These are phyloP conservation scores for Diaporthe helianthi DNA, from an alignment of 2,329 filamentous ascomycete genomes.

Conservation along the genomic window DNA sequence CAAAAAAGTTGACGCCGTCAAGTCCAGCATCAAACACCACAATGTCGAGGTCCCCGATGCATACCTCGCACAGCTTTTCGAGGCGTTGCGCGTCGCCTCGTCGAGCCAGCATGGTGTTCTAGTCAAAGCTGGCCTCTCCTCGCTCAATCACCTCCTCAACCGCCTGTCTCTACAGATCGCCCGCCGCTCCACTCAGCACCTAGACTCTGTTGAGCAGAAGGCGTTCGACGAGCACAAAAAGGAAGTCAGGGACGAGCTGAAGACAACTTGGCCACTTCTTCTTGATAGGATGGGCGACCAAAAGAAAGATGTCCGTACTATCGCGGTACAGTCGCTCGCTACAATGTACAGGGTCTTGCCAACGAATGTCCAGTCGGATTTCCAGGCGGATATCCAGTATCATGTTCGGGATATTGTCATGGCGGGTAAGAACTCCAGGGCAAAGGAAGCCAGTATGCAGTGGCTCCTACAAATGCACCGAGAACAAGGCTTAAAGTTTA, in stretches of 20 bases:
- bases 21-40: conserved; percentile 90
- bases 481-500: conserved; percentile 80
- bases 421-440: conserved; percentile 79
- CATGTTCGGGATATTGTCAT: conserved; percentile 81
- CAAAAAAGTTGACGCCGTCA: conserved; percentile 74
- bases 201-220: too few species aligned
- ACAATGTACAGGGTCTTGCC: conserved; percentile 77
- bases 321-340: conserved; percentile 76
- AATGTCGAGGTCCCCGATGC: conserved; percentile 74
- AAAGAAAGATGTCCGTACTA: conserved; percentile 81
- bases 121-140: conserved; percentile 84
- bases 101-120: conserved; percentile 78
- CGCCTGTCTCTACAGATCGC: conserved; percentile 84
- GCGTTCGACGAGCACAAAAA: conserved; percentile 41
- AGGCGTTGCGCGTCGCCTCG: conserved; percentile 79
- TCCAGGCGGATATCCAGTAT: conserved; percentile 73
- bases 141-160: conserved; percentile 86
- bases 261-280: conserved; percentile 75
- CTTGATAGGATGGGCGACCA: conserved; percentile 86
- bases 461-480: conserved; percentile 90
- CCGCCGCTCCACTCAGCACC: too few species aligned
- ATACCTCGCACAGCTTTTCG: conserved; percentile 77
- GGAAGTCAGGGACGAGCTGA: conserved; percentile 72
- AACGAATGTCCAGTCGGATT: conserved; percentile 71
- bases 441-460: conserved; percentile 83